Percentiles rank a stretch among this genome's conserved stretches.
These are phyloP conservation scores for Aciculoconidium aculeatum DNA, from an alignment of 805 yeast genomes.

Conservation along the genomic window DNA sequence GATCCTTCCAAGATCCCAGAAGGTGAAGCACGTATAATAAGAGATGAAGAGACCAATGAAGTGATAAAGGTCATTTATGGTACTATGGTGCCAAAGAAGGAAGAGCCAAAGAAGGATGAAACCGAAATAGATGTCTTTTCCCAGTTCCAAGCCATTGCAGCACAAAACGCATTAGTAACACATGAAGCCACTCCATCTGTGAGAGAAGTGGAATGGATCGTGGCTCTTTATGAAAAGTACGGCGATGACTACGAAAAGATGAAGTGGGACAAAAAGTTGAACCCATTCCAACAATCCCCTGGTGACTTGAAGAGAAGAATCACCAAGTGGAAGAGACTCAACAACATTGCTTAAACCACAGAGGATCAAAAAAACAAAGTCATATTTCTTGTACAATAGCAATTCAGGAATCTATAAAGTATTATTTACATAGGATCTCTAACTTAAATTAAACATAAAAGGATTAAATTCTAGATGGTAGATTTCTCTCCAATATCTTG, in stretches of 20 bases:
- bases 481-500: conserved; percentile 25
- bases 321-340: conserved; percentile 57
- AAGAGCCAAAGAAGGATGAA: conserved; percentile 17
- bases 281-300: conserved; percentile 75
- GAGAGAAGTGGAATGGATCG: conserved; percentile 73
- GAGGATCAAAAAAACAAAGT: not conserved
- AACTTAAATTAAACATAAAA: too few species aligned
- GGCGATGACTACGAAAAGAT: conserved; percentile 86
- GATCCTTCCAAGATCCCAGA: conserved; percentile 61
- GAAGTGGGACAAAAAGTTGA: conserved; percentile 88
- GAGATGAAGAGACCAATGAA: conserved; percentile 60
- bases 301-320: conserved; percentile 77
- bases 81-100: conserved; percentile 49
- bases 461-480: conserved; percentile 22
- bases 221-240: conserved; percentile 59
- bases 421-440: too few species aligned
- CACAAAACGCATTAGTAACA: conserved; percentile 41
- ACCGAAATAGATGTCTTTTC: conserved; percentile 49
- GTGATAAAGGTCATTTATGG: conserved; percentile 69
- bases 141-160: conserved; percentile 53
- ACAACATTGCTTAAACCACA: conserved; percentile 23
- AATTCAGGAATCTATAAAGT: too few species aligned
- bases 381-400: too few species aligned
- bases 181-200: conserved; percentile 56
- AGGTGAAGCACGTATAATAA: conserved; percentile 72